Conservation (phyloP, 495 filamentous ascomycete genomes). For the Elasticomyces elasticus region DNA sequence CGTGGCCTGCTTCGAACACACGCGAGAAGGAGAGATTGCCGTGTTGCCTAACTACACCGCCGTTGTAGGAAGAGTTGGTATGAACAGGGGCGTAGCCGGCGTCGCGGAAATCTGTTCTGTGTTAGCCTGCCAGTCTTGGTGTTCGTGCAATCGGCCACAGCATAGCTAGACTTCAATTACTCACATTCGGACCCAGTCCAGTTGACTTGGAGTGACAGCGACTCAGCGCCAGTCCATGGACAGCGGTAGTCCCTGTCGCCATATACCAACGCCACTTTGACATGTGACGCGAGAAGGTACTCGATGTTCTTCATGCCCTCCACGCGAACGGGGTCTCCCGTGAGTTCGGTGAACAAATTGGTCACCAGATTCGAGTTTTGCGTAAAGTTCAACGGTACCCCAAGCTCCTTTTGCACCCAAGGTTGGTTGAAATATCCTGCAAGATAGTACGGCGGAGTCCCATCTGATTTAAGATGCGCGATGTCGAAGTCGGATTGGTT, state of each 20-base stretch:
- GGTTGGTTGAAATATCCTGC: constrained; percentile 18
- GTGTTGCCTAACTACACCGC: constrained; percentile 25
- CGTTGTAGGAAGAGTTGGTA: constrained; percentile 7
- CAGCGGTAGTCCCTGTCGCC: constrained; percentile 29
- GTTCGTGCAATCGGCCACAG: background rate
- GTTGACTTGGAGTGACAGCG: constrained; percentile 23
- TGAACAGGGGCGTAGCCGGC: constrained; percentile 20
- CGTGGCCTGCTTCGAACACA: constrained; percentile 22
- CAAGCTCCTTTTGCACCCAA: constrained; percentile 26
- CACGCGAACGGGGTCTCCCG: constrained; percentile 22
- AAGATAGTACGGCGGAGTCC: background rate
- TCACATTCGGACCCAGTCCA: background rate
- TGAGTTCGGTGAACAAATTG: constrained; percentile 19
- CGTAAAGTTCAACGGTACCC: constrained; percentile 30
- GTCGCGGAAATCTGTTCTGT: background rate
- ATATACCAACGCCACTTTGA: constrained; percentile 34
- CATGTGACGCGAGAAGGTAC: constrained; percentile 40
- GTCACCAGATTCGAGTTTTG: constrained; percentile 24
- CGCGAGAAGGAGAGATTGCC: constrained; percentile 26
- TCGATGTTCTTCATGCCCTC: constrained; percentile 31
- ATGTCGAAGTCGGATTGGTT: constrained; percentile 23
- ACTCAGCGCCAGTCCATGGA: constrained; percentile 30
- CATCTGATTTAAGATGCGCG: constrained; percentile 17
- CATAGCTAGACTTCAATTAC: background rate
- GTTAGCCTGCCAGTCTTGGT: background rate